These are phyloP conservation scores for Populus trichocarpa DNA, from an alignment of 441 rosid genomes.

Conservation along the genomic window DNA sequence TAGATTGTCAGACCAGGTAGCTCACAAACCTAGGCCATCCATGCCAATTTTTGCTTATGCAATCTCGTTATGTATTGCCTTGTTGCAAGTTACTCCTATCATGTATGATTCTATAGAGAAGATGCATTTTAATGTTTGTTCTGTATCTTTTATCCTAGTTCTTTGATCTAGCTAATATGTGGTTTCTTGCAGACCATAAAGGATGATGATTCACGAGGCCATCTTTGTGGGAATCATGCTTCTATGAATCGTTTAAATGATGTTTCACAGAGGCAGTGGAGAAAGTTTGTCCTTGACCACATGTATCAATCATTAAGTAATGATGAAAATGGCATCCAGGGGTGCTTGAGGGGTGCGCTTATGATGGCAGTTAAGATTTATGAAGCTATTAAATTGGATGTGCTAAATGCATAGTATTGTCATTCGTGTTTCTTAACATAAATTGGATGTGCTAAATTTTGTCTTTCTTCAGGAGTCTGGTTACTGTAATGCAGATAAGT, in stretches of 20 bases:
- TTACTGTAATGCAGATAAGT: conserved; percentile 29
- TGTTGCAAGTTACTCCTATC: neutral
- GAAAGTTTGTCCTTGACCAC: conserved; percentile 43
- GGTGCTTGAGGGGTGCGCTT: conserved; percentile 49
- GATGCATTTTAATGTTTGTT: neutral
- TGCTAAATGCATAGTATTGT: conserved; percentile 1
- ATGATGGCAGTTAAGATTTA: conserved; percentile 38
- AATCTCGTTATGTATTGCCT: neutral
- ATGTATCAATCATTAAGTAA: conserved; percentile 41
- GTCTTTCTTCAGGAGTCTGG: conserved; percentile 42
- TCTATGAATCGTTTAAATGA: conserved; percentile 24
- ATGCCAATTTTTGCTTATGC: neutral
- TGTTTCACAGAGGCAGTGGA: conserved; percentile 30
- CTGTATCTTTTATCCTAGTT: neutral
- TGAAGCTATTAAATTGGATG: conserved; percentile 9
- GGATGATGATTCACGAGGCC: conserved; percentile 14
- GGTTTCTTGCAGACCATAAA: conserved; percentile 23
- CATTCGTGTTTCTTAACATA: neutral
- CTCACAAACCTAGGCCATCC: neutral
- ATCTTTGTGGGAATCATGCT: conserved; percentile 16
- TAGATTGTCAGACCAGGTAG: conserved; percentile 49
- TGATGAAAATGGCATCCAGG: conserved; percentile 42
- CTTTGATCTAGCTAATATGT: conserved; percentile 10
- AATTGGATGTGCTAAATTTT: neutral
- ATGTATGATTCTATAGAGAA: neutral